Percentiles rank a stretch among this genome's conserved stretches.
Evolutionary conservation across 2,329 filamentous ascomycete species (phyloP).

Genomic region (Aspergillus sp.): DNA sequence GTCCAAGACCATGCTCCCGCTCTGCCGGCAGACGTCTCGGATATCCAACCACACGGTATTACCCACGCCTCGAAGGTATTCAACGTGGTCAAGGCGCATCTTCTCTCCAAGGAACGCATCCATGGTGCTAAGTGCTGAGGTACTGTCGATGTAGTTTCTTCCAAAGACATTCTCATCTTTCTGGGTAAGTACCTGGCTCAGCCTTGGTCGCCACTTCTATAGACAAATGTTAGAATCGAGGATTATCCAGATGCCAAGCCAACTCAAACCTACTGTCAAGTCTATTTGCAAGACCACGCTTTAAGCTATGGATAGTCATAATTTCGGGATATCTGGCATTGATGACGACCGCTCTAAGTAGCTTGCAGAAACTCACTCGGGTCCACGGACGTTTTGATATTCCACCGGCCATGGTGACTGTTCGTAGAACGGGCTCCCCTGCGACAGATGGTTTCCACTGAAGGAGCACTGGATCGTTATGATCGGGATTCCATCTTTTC

Average conservation of each 20-base stretch:
- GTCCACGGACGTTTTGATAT: constrained; percentile 10
- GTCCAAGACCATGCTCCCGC: constrained; percentile 10
- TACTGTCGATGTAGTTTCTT: constrained; percentile 15
- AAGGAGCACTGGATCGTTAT: constrained; percentile 8
- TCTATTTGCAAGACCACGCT: constrained; percentile 11
- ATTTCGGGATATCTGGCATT: constrained; percentile 15
- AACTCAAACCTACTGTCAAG: constrained; percentile 10
- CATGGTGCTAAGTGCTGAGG: constrained; percentile 12
- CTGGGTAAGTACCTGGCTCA: constrained; percentile 13
- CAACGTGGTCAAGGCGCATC: constrained; percentile 12
- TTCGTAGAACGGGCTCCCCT: constrained; percentile 8
- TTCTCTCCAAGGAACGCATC: constrained; percentile 11
- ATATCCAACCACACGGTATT: constrained; percentile 13
- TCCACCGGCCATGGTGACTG: constrained; percentile 9
- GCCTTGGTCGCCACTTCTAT: constrained; percentile 12
- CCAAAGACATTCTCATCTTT: constrained; percentile 13
- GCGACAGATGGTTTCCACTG: constrained; percentile 8
- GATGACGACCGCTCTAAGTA: constrained; percentile 10
- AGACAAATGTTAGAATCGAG: background rate
- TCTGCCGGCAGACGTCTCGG: constrained; percentile 8
- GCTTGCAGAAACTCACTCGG: constrained; percentile 5
- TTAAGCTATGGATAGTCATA: constrained; percentile 10
- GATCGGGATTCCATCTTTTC: constrained; percentile 10
- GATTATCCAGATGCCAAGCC: background rate
- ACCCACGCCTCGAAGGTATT: constrained; percentile 12